Percentiles rank a stretch among this genome's conserved stretches.
Evolutionary conservation across 768 basidiomycete species (phyloP).

Genomic region (Rossbeevera mucosa): DNA sequence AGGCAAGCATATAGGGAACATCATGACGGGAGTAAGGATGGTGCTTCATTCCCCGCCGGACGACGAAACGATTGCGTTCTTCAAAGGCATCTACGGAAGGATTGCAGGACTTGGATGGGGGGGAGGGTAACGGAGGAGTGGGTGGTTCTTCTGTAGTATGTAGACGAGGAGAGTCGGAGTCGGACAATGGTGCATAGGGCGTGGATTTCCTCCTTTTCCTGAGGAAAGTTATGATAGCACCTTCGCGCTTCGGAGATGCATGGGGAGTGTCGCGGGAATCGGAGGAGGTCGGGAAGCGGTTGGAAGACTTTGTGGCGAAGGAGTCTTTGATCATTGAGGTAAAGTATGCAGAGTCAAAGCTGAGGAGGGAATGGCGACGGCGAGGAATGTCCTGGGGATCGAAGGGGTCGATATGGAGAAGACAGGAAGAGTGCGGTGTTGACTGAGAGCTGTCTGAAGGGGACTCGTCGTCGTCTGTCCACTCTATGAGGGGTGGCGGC

Average conservation of each 20-base stretch:
- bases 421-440: conserved; percentile 21
- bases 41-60: conserved; percentile 38
- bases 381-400: not conserved
- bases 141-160: conserved; percentile 1
- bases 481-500: conserved; percentile 12
- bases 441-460: conserved; percentile 10
- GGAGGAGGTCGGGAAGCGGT: conserved; percentile 5
- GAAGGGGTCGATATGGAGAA: conserved; percentile 2
- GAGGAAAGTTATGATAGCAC: conserved; percentile 14
- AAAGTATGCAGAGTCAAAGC: conserved; percentile 31
- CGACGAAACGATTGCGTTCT: conserved; percentile 19
- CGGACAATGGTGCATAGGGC: not conserved
- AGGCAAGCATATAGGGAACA: conserved; percentile 64
- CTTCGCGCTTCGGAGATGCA: conserved; percentile 20
- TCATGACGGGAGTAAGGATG: conserved; percentile 49
- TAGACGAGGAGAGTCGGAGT: conserved; percentile 4
- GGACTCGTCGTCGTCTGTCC: conserved; percentile 12
- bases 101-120: conserved; percentile 2
- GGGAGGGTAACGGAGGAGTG: not conserved
- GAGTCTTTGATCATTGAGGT: conserved; percentile 23
- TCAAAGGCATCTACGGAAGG: conserved; percentile 22
- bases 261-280: conserved; percentile 13
- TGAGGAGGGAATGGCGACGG: conserved; percentile 20
- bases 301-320: conserved; percentile 6
- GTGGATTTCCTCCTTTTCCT: conserved; percentile 25